A percentile compares a stretch with the other conserved stretches of the same genome.
phyloP scores from a whole-genome alignment of 768 basidiomycete genomes.

The Collybiopsis luxurians region DNA sequence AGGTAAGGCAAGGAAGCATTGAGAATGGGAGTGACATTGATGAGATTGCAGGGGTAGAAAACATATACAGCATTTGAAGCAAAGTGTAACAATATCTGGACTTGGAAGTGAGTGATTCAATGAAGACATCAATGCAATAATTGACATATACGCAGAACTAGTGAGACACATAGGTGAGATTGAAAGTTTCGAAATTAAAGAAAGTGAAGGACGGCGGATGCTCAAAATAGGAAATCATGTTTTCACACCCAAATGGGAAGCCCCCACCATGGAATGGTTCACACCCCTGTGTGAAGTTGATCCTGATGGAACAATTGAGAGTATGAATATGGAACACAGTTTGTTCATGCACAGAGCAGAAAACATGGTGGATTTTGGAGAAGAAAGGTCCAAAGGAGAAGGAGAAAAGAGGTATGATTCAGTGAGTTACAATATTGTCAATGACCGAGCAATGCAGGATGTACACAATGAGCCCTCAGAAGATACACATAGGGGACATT shows the following conservation, averaged over 20 bases:
- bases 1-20: background rate
- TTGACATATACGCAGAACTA: background rate
- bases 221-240: background rate
- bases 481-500: background rate
- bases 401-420: background rate
- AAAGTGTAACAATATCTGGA: background rate
- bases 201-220: background rate
- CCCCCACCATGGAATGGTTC: background rate
- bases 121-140: background rate
- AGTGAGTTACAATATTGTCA: too few relatives aligned
- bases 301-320: background rate
- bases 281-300: background rate
- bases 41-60: background rate
- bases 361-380: background rate
- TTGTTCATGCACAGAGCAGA: background rate
- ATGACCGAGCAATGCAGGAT: background rate
- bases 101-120: background rate
- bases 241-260: background rate
- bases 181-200: background rate
- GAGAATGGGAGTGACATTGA: background rate
- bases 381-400: background rate
- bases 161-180: background rate
- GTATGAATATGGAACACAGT: background rate
- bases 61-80: background rate
- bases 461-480: too few relatives aligned